Evolutionary conservation across 306 rosid species (phyloP), one percentile per base, ranked within the genome.

Genomic region (Crataegus laevigata): DNA sequence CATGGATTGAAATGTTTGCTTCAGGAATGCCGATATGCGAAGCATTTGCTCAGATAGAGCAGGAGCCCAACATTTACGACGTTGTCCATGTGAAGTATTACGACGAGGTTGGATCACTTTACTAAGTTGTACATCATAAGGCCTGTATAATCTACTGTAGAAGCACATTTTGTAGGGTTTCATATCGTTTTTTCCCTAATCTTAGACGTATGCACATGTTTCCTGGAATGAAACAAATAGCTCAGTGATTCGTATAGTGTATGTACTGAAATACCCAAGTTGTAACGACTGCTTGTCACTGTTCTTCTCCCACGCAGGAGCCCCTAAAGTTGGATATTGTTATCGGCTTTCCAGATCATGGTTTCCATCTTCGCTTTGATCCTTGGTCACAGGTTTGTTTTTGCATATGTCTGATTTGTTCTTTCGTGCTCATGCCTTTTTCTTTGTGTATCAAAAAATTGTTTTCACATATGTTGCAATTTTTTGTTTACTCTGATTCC

Each of bases 1-100:
- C 54, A 50, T 45, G 8, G 28, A 51, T 15, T 38, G 6, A n/a
- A 52, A 7, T 66, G 25, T 66, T 34, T 40, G 65, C 74, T 18
- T 85, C 87, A 92, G 98, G 99, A 75, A 96, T 96, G 99, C 94
- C 99, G 17, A 89, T 96, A 75, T 89, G 94, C 63, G 97, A 96
- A 86, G 99, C 98, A 60, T 96, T 96, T 89, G 94, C 91, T 52
- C 97, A 90, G 78, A 96, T 96, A 38, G 98, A 92, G 73, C 93
- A 92, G 83, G 92, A 86, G 70, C 98, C 98, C 11, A 92, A 84
- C 55, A 83, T 96, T 50, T 92, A 96, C n/a, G 99, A 96, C 59
- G 99, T 96, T 26, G 99, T 96, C 64, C 99, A 92, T 25, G 99
- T 96, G 30, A 96, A 96, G 88, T 93, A 90, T 83, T 92, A 73